Conservation (phyloP, 169 alveolate genomes). For the Theileria luwenshuni region DNA sequence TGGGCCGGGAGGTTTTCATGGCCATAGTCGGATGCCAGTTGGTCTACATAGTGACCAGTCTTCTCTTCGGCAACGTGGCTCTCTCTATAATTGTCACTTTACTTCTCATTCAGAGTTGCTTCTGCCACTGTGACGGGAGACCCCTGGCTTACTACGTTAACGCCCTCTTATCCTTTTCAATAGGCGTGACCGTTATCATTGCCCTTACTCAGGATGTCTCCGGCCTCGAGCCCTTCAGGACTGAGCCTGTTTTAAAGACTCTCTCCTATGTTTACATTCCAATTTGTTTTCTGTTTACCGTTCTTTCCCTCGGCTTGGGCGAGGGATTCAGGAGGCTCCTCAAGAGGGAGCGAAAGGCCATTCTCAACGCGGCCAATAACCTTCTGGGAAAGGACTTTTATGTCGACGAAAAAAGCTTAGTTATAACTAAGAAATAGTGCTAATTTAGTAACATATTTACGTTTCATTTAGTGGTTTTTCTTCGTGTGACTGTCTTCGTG, state of each 20-base stretch:
- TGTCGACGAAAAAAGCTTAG: slow-evolving; percentile 38
- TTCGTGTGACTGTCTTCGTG: slow-evolving; percentile 17
- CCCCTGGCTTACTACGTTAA: slow-evolving; percentile 63
- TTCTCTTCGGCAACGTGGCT: slow-evolving; percentile 57
- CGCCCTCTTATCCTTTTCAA: slow-evolving; percentile 48
- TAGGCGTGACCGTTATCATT: slow-evolving; percentile 37
- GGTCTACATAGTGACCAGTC: slow-evolving; percentile 56
- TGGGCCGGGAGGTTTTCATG: slow-evolving; percentile 60
- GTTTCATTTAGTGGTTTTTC: not conserved
- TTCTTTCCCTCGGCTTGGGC: slow-evolving; percentile 55
- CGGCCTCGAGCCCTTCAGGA: slow-evolving; percentile 63
- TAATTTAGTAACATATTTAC: not conserved
- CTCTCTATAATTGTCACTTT: slow-evolving; percentile 57
- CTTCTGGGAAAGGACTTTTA: slow-evolving; percentile 57
- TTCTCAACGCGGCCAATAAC: slow-evolving; percentile 59
- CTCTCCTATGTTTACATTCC: slow-evolving; percentile 63
- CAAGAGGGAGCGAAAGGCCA: slow-evolving; percentile 57
- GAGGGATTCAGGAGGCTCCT: slow-evolving; percentile 37
- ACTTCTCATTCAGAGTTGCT: slow-evolving; percentile 54
- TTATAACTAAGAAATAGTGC: not conserved
- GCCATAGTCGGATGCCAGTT: slow-evolving; percentile 62
- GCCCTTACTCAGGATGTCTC: slow-evolving; percentile 49
- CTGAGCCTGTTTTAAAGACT: slow-evolving; percentile 63
- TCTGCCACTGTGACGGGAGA: slow-evolving; percentile 70
- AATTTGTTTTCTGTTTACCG: slow-evolving; percentile 39